Conservation (phyloP, 306 rosid species). For the Urtica urens region DNA sequence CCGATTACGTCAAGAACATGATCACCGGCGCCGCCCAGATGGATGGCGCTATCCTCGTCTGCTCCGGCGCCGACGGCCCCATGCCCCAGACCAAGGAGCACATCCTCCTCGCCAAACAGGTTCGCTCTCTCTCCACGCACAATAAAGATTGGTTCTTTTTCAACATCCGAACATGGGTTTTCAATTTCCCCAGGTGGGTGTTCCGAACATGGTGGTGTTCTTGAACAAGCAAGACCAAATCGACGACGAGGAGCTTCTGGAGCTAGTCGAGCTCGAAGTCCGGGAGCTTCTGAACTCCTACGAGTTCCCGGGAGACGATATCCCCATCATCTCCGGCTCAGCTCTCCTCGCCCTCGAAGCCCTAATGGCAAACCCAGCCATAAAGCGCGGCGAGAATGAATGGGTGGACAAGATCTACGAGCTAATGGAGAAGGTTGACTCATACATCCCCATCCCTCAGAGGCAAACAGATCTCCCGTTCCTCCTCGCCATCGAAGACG, state of each 20-base stretch:
- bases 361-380: slow-evolving; percentile 49
- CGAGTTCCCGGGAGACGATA: slow-evolving; percentile 83
- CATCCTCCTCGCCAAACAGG: slow-evolving; percentile 66
- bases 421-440: slow-evolving; percentile 72
- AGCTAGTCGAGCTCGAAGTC: slow-evolving; percentile 74
- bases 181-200: no score
- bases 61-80: slow-evolving; percentile 74
- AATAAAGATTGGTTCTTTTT: no score
- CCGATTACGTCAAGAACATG: slow-evolving; percentile 72
- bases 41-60: slow-evolving; percentile 77
- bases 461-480: slow-evolving; percentile 69
- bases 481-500: slow-evolving; percentile 68
- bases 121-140: no score
- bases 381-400: slow-evolving; percentile 50
- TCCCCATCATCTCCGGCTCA: slow-evolving; percentile 67
- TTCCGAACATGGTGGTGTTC: slow-evolving; percentile 69
- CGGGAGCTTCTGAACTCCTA: slow-evolving; percentile 64
- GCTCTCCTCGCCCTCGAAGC: slow-evolving; percentile 72
- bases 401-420: slow-evolving; percentile 84
- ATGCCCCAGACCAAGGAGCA: slow-evolving; percentile 86
- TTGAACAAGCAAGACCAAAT: slow-evolving; percentile 78
- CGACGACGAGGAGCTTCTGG: slow-evolving; percentile 73
- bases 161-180: no score
- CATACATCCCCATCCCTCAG: slow-evolving; percentile 66
- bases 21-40: slow-evolving; percentile 79